phyloP scores from a whole-genome alignment of 495 filamentous ascomycete genomes.

The Talaromyces thailandensis region DNA sequence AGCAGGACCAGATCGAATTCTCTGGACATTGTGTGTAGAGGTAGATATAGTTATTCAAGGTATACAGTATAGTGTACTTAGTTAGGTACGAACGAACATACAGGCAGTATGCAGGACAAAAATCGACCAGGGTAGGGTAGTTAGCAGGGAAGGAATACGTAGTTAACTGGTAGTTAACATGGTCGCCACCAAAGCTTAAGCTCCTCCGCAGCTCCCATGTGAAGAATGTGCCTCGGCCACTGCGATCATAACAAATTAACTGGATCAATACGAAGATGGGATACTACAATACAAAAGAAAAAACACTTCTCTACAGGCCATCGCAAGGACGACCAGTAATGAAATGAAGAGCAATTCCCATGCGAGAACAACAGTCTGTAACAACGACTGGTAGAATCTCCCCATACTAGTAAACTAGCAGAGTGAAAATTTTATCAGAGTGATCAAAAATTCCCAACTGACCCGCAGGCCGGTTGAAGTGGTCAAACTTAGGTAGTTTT shows the following conservation, averaged over 20 bases:
- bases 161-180: no score
- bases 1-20: conserved; percentile 79
- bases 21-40: conserved; percentile 22
- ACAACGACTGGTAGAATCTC: not conserved
- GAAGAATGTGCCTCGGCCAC: not conserved
- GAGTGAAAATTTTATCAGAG: conserved; percentile 4
- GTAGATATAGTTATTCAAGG: no score
- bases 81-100: no score
- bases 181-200: not conserved
- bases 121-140: no score
- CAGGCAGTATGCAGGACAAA: not conserved
- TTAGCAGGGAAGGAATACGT: no score
- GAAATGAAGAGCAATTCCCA: conserved; percentile 31
- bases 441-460: conserved; percentile 44
- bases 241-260: not conserved
- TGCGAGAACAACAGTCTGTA: not conserved
- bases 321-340: conserved; percentile 32
- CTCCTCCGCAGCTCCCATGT: not conserved
- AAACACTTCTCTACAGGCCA: conserved; percentile 38
- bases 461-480: conserved; percentile 35
- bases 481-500: conserved; percentile 48
- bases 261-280: not conserved
- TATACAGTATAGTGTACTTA: no score
- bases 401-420: not conserved
- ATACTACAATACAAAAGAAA: not conserved